Base-by-base conservation (phyloP, 1,284 basidiomycete species). In the Fomitopsis schrenkii region DNA sequence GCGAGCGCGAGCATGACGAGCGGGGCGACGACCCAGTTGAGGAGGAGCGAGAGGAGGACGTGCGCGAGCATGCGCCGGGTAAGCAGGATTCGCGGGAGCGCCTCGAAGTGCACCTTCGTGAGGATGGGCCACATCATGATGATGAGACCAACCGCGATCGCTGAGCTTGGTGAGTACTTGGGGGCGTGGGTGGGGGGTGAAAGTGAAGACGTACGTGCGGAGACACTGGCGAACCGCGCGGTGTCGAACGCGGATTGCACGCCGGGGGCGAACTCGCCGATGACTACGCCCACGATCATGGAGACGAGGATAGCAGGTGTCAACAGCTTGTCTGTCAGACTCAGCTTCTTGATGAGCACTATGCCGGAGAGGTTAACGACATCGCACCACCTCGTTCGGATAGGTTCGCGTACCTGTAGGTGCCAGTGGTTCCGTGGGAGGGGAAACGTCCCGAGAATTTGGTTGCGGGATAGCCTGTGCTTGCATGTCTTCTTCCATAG, bases 101-200 rank as follows among this genome's bases (percentile, higher is more conserved):
- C 74, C 71, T 94, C 92, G 71, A 92, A 95, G 69, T 90, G 87
- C 10, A 94, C 88, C 76, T 90, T 90, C 46, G 89, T 86, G 55
- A 89, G 81, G 46, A 90, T 85, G 1, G 93, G 94, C 89, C 91
- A 95, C 90, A 95, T 96, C 94, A 96, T 95, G 58, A 94, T 79
- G 28, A 95, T 83, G 61, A 91, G 83, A 1, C 90, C 91, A 44
- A 92, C 78, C 1, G 87, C 86, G 58, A 93, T 91, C 0, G 90
- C 90, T 93, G 64, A n/a, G n/a, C n/a, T n/a, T 9, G 22, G n/a
- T 17, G 35, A 28, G 55, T 26, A 17, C 59, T 3, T 38, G 38
- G 38, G 55, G 6, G 68, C 62, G 22, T 66, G 19, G 28, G 61
- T 14, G 72, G 67, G 36, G 14, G 1, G 19, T 71, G 70, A 36